These are phyloP conservation scores for Cladochytrium tenue DNA, from an alignment of 371 early-diverging fungal species.

Conservation along the genomic window DNA sequence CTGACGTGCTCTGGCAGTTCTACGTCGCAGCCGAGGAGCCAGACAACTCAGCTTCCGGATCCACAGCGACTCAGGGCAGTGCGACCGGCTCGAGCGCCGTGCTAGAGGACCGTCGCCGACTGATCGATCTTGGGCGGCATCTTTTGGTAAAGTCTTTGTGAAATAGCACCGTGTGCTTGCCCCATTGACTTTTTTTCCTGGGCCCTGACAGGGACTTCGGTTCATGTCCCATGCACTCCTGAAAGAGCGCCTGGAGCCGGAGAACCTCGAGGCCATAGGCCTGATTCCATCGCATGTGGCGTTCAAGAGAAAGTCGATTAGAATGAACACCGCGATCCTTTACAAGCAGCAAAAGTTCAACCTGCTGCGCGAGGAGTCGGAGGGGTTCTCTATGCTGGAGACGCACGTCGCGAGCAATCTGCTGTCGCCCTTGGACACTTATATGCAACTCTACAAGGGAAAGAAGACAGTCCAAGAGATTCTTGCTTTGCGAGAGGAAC, in stretches of 20 bases:
- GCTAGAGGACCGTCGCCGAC: no score
- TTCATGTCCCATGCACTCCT: conserved; percentile 28
- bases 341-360: conserved; percentile 93
- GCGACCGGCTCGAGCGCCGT: no score
- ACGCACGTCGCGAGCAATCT: conserved; percentile 56
- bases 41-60: no score
- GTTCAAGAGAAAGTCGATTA: conserved; percentile 61
- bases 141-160: no score
- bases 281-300: conserved; percentile 48
- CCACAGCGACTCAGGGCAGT: no score
- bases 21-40: no score
- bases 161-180: no score
- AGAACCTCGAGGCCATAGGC: conserved; percentile 55
- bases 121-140: no score
- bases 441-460: conserved; percentile 6
- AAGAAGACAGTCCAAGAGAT: conserved; percentile 2
- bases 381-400: conserved; percentile 83
- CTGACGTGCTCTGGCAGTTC: no score
- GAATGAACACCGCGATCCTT: conserved; percentile 53
- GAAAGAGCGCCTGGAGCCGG: conserved; percentile 37
- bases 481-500: conserved; percentile 9
- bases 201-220: conserved; percentile 11
- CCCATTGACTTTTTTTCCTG: no score
- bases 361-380: conserved; percentile 80
- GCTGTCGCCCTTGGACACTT: conserved; percentile 28